A percentile compares a stretch with the other conserved stretches of the same genome.
Evolutionary conservation across 179 eudicot species (phyloP).

Genomic region (Nepenthes alata): DNA sequence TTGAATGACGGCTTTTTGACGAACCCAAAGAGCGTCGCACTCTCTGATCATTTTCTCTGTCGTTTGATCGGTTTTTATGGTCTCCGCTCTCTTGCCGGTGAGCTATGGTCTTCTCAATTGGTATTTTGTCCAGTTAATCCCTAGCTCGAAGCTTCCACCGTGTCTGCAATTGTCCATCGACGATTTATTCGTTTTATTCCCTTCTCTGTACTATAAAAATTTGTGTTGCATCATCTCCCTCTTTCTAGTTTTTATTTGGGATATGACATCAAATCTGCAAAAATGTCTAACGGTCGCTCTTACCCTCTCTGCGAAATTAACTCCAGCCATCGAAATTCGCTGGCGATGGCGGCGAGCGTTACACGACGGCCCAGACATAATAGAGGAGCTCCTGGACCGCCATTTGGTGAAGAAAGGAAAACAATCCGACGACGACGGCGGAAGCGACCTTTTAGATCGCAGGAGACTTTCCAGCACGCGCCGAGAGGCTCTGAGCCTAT

Average conservation of each 20-base stretch:
- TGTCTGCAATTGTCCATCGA: too few species aligned
- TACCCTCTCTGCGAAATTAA: constrained; percentile 2
- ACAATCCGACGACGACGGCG: constrained; percentile 32
- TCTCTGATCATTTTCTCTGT: too few species aligned
- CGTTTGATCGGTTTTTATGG: too few species aligned
- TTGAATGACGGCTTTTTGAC: too few species aligned
- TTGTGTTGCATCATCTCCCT: too few species aligned
- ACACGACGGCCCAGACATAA: constrained; percentile 68
- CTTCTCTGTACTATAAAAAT: too few species aligned
- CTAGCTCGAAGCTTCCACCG: too few species aligned
- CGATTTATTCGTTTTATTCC: too few species aligned
- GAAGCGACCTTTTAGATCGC: constrained; percentile 35
- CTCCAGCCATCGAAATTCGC: background rate
- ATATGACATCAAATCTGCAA: constrained; percentile 11
- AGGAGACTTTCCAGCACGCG: constrained; percentile 77
- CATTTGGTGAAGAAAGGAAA: constrained; percentile 44
- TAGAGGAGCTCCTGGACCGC: constrained; percentile 65
- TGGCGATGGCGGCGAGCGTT: constrained; percentile 11
- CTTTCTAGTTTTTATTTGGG: background rate
- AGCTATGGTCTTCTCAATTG: too few species aligned
- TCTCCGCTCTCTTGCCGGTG: too few species aligned
- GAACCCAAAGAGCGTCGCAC: too few species aligned
- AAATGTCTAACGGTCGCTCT: constrained; percentile 3
- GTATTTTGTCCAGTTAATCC: too few species aligned
- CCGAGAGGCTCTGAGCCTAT: constrained; percentile 69